Base-by-base conservation (phyloP, 352 stramenopile species). In the Thalassiosira exigua region DNA sequence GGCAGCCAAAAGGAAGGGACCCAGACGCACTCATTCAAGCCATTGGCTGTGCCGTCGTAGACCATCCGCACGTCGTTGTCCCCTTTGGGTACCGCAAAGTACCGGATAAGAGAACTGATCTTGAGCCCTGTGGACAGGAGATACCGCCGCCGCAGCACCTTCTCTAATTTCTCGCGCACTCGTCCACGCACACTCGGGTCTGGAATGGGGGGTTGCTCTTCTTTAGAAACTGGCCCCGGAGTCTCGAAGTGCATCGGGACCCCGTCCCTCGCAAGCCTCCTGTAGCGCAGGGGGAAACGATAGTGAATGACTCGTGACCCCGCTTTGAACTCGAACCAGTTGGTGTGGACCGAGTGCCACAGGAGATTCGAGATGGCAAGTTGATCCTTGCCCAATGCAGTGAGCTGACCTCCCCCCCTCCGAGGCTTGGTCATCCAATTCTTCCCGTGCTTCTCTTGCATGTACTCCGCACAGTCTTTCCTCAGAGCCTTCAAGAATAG, bases 11-110 rank as follows among this genome's bases (percentile, higher is more conserved):
- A 92, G 7, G 67, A 70, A 29, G 84, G 86, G 4, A 67, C 48
- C 70, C 72, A 90, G 0, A 89, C 33, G 2, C 21, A n/a, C 11
- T 69, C 67, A 59, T 92, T 92, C 12, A 90, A 36, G 0, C 64
- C 73, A 64, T 76, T 82, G 5, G 61, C 68, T 7, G 75, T 81
- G 0, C 59, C 82, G 68, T 92, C 67, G 51, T 88, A 92, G 4
- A 92, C 86, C 4, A 92, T 71, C 24, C 77, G 62, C 5, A 82
- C 79, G 52, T 92, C 81, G 14, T 71, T 17, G 0, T 62, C 46
- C 4, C 80, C 86, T 24, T 90, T 92, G 12, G 70, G 77, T 0
- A 89, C 79, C 4, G 46, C 66, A 74, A 89, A 91, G 19, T 78
- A 85, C n/a, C 73, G 71, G 17, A 83, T 85, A 0, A 77, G 12